Evolutionary conservation across 1,284 basidiomycete genomes (phyloP).

Genomic region (Anthracocystis panici-leucophaei): DNA sequence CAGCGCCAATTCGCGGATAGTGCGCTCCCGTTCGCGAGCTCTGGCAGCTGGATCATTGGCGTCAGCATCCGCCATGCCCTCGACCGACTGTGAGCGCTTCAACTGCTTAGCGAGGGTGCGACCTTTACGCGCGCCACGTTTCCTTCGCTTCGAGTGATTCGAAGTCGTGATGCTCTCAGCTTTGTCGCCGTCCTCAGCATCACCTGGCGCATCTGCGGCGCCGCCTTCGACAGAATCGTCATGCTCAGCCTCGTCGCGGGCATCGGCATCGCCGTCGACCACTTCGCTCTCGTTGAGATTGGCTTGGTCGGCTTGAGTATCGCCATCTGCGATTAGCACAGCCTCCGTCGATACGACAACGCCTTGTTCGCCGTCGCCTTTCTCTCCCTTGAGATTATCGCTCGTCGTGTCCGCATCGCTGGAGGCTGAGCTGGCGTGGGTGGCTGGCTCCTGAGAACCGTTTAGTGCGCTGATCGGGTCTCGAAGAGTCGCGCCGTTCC

Average conservation of each 20-base stretch:
- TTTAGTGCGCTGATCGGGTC: background rate
- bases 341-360: background rate
- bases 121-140: slow-evolving; percentile 58
- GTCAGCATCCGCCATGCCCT: slow-evolving; percentile 35
- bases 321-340: background rate
- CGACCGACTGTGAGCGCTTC: slow-evolving; percentile 56
- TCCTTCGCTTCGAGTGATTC: slow-evolving; percentile 54
- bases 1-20: slow-evolving; percentile 52
- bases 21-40: slow-evolving; percentile 42
- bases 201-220: slow-evolving; percentile 1
- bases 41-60: slow-evolving; percentile 30
- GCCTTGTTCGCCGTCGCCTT: background rate
- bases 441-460: background rate
- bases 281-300: background rate
- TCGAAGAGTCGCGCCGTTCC: background rate
- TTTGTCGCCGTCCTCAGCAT: slow-evolving; percentile 16
- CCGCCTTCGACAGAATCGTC: slow-evolving; percentile 9
- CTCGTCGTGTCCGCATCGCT: background rate
- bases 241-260: slow-evolving; percentile 7
- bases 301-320: background rate
- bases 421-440: background rate
- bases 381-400: background rate
- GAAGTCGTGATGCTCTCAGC: slow-evolving; percentile 38
- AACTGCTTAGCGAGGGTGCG: slow-evolving; percentile 57
- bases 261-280: background rate